Conservation (phyloP, 768 basidiomycete genomes). For the Leccinellum luteum region DNA sequence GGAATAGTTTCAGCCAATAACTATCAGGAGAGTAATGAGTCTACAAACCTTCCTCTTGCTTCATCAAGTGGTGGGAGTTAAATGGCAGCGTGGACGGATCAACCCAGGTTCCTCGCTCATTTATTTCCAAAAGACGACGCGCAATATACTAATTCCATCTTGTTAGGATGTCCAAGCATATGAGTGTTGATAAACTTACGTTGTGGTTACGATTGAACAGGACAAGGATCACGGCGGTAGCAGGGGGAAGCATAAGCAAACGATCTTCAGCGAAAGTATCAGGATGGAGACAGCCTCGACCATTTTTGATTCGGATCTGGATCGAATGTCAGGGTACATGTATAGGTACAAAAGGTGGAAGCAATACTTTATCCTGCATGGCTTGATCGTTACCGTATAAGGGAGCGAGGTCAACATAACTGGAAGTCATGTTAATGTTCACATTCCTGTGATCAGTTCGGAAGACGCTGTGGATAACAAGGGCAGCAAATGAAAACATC, state of each 20-base stretch:
- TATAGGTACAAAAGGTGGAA: background rate
- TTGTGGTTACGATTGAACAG: constrained; percentile 91
- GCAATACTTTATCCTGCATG: constrained; percentile 54
- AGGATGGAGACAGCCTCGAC: constrained; percentile 62
- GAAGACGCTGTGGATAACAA: constrained; percentile 87
- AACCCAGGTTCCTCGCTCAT: constrained; percentile 64
- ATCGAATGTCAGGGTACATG: background rate
- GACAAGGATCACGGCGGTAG: constrained; percentile 70
- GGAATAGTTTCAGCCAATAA: constrained; percentile 9
- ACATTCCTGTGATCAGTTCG: constrained; percentile 68
- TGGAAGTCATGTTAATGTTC: constrained; percentile 79
- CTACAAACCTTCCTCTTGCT: constrained; percentile 52
- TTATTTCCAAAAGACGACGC: constrained; percentile 71
- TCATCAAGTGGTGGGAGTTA: constrained; percentile 35
- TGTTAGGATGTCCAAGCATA: background rate
- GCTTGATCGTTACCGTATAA: constrained; percentile 74
- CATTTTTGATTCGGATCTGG: constrained; percentile 44
- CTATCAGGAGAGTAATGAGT: background rate
- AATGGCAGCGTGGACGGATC: constrained; percentile 49
- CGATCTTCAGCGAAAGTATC: constrained; percentile 81
- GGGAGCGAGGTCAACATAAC: constrained; percentile 82
- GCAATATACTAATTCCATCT: constrained; percentile 64
- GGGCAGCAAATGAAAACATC: constrained; percentile 81
- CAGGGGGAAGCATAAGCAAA: constrained; percentile 75
- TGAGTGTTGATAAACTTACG: constrained; percentile 39